These are phyloP conservation scores for Ogataea sp. DNA, from an alignment of 805 yeast genomes.

Conservation along the genomic window DNA sequence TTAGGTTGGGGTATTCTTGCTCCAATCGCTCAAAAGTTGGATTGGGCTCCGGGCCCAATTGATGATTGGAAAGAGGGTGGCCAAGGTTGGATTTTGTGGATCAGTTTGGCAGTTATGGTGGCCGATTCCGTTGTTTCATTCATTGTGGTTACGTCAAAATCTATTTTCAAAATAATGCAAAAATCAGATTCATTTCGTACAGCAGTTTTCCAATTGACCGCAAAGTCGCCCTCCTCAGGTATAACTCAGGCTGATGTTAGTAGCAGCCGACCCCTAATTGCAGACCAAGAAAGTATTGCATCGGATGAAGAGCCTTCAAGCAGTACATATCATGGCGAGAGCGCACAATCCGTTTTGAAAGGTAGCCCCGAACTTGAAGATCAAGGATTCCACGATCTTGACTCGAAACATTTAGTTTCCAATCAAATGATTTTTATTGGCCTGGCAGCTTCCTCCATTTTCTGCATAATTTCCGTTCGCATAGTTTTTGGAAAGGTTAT, in stretches of 20 bases:
- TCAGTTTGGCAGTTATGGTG: constrained; percentile 87
- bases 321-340: constrained; percentile 16
- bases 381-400: constrained; percentile 20
- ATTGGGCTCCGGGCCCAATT: constrained; percentile 87
- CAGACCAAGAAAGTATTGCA: constrained; percentile 1
- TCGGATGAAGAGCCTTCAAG: constrained; percentile 16
- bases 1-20: constrained; percentile 92
- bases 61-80: constrained; percentile 93
- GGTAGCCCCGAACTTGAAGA: background rate
- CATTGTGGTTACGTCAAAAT: constrained; percentile 45
- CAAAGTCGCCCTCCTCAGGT: background rate
- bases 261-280: background rate
- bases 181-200: background rate
- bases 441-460: constrained; percentile 50
- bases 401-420: constrained; percentile 41
- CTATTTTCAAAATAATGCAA: constrained; percentile 15
- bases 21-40: constrained; percentile 58
- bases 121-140: constrained; percentile 84
- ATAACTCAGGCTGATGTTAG: background rate
- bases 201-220: too few relatives aligned
- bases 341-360: too few relatives aligned
- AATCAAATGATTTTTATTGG: constrained; percentile 47
- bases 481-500: constrained; percentile 62
- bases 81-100: constrained; percentile 97
- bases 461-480: constrained; percentile 60